Evolutionary conservation across 1,139 yeast genomes (phyloP), one percentile per base, ranked within the genome.

Genomic region (Yamadazyma blattariae): DNA sequence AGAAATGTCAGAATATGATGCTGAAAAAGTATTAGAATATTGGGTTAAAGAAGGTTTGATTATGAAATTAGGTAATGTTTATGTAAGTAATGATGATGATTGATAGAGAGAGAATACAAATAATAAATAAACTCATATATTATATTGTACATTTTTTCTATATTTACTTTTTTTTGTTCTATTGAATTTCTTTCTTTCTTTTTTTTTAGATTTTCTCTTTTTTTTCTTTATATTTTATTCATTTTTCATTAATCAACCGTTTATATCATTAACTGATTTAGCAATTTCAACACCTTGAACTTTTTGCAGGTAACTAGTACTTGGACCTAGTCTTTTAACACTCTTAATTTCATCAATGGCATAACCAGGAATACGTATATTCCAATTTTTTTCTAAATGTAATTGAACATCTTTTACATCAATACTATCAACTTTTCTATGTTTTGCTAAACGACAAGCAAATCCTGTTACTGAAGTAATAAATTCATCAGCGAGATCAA

Each of bases 401-500:
- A 92, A 64, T 60, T 92, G 98, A 34, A 94, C 77, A 57, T 92
- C 98, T 50, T 82, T 80, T 14, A 86, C 87, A 50, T 92, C 97
- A 28, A 92, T 68, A 33, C 81, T 76, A 43, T 90, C 96, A n/a
- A 88, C 78, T 56, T 88, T 88, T 45, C 98, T 75, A 53, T 90
- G 97, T 56, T 92, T 92, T 13, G 99, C 98, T 48, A 92, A 68
- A 38, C 94, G 77, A 57, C 98, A 92, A 0, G 97, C 96, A 66
- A 92, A 92, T 3, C 88, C 74, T 0, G 97, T 88, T 2, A 94
- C 96, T 33, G 86, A 82, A 12, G 86, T 77, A 11, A 92, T 94
- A 57, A 92, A 92, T 54, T 94, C 98, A 56, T 94, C 99, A 0
- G 98, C 97, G 40, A 92, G 68, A 57, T 94, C 98, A 33, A 94